These are phyloP conservation scores for Diaporthe ilicicola DNA, from an alignment of 2,329 filamentous ascomycete species.

Conservation along the genomic window DNA sequence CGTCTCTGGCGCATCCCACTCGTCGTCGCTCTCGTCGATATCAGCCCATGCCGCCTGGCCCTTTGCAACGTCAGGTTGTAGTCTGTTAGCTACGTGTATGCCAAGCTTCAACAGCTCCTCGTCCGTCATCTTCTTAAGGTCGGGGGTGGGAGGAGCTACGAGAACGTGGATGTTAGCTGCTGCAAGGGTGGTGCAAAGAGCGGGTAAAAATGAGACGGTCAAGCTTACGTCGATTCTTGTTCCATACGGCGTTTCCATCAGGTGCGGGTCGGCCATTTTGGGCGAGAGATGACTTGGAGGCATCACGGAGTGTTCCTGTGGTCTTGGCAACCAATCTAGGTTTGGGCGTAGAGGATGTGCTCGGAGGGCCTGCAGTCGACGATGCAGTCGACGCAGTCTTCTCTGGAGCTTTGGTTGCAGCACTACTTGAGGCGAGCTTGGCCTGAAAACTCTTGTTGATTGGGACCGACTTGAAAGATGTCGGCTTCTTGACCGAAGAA, in stretches of 20 bases:
- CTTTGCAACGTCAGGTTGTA: conserved; percentile 77
- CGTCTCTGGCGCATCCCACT: conserved; percentile 85
- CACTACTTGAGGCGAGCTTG: conserved; percentile 62
- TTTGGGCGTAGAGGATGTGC: conserved; percentile 60
- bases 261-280: conserved; percentile 62
- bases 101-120: conserved; percentile 88
- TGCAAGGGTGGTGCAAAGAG: background rate
- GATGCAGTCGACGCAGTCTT: conserved; percentile 57
- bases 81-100: conserved; percentile 82
- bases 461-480: conserved; percentile 84
- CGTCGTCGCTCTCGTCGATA: conserved; percentile 82
- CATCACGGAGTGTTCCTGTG: conserved; percentile 64
- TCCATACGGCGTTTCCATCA: conserved; percentile 82
- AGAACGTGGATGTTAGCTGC: conserved; percentile 33
- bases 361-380: conserved; percentile 52
- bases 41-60: conserved; percentile 83
- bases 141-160: conserved; percentile 69
- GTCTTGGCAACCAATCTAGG: conserved; percentile 81
- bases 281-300: conserved; percentile 52
- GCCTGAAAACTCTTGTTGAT: conserved; percentile 85
- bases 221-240: conserved; percentile 82
- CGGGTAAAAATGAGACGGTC: background rate
- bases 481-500: conserved; percentile 74
- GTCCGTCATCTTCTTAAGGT: conserved; percentile 84
- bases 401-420: conserved; percentile 59